phyloP scores from a whole-genome alignment of 177 flowering plant genomes.

The Telopea speciosissima region DNA sequence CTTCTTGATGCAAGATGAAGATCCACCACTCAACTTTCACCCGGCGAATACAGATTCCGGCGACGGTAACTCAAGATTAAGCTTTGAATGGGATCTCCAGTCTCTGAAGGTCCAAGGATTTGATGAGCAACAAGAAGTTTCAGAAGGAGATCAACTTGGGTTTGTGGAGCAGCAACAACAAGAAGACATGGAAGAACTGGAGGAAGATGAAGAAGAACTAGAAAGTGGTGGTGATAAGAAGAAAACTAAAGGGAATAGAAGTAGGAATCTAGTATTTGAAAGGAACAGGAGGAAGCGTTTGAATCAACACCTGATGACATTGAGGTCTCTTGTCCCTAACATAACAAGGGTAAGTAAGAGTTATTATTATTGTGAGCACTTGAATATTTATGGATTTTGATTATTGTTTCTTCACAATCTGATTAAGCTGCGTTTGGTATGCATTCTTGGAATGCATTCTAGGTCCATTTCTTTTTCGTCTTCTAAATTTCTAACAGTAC shows the following conservation, averaged over 20 bases:
- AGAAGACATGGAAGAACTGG: not conserved
- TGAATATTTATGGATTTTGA: too few species aligned
- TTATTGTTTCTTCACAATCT: too few species aligned
- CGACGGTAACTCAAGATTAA: too few species aligned
- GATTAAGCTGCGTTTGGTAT: too few species aligned
- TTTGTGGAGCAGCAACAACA: not conserved
- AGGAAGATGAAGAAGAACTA: not conserved
- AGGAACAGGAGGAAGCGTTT: conserved; percentile 3
- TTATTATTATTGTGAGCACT: not conserved
- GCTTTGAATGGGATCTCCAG: too few species aligned
- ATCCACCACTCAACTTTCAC: too few species aligned
- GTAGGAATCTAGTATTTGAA: not conserved
- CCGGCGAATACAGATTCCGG: too few species aligned
- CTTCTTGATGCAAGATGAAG: too few species aligned
- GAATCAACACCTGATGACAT: conserved; percentile 2
- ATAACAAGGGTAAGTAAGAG: conserved; percentile 5
- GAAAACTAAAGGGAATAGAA: not conserved
- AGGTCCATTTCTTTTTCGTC: not conserved
- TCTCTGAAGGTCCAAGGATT: too few species aligned
- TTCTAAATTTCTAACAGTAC: not conserved
- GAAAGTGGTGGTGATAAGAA: not conserved
- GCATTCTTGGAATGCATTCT: too few species aligned
- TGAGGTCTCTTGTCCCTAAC: conserved; percentile 1
- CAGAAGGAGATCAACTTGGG: too few species aligned
- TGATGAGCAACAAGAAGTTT: too few species aligned